phyloP scores from a whole-genome alignment of 805 yeast genomes.

The Monosporozyma aquatica region DNA sequence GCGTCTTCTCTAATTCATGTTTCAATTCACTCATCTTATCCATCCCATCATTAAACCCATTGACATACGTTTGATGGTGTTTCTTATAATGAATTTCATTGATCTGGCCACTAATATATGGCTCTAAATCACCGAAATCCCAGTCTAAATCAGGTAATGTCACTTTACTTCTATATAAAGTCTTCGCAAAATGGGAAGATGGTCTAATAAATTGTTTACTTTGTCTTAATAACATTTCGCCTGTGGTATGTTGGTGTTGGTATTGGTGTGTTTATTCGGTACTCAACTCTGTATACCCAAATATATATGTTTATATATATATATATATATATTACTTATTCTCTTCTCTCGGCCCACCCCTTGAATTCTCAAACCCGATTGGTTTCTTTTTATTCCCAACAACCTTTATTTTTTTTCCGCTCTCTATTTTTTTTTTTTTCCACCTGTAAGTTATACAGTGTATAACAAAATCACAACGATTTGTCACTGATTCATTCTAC shows the following conservation, averaged over 20 bases:
- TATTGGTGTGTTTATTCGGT: too few species aligned
- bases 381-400: too few species aligned
- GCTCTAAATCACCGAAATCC: slow-evolving; percentile 81
- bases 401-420: too few species aligned
- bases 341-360: neutral
- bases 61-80: slow-evolving; percentile 89
- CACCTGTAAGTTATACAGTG: too few species aligned
- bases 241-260: neutral
- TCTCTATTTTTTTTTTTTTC: too few species aligned
- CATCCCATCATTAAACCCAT: slow-evolving; percentile 68
- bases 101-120: slow-evolving; percentile 76
- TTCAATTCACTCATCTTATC: slow-evolving; percentile 66
- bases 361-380: neutral
- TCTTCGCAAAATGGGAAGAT: too few species aligned
- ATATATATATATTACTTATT: neutral
- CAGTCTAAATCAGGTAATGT: slow-evolving; percentile 74
- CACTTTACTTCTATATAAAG: slow-evolving; percentile 34
- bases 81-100: slow-evolving; percentile 81
- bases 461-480: too few species aligned
- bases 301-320: neutral
- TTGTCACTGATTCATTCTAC: too few species aligned
- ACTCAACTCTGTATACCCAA: too few species aligned
- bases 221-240: slow-evolving; percentile 8
- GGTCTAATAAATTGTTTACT: too few species aligned
- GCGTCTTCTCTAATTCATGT: slow-evolving; percentile 46